phyloP scores from a whole-genome alignment of 2,329 filamentous ascomycete genomes.

The Didymella exigua region DNA sequence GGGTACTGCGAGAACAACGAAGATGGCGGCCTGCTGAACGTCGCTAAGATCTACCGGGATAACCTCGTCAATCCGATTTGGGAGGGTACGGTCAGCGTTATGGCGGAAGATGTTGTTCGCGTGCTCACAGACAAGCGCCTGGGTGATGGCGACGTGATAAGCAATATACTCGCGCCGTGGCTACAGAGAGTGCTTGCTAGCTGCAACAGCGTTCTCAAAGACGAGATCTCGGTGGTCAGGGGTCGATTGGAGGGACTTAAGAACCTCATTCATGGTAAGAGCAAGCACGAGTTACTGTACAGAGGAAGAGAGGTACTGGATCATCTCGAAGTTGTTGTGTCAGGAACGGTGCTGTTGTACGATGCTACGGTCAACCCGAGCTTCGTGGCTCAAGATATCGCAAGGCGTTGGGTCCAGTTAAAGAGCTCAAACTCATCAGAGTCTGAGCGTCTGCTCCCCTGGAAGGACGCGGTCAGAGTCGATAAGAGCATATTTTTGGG shows the following conservation, averaged over 20 bases:
- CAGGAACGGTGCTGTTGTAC: constrained; percentile 44
- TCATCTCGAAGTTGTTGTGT: constrained; percentile 45
- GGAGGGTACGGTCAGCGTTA: constrained; percentile 75
- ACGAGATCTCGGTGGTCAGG: constrained; percentile 18
- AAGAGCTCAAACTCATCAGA: background rate
- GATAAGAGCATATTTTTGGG: constrained; percentile 33
- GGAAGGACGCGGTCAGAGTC: constrained; percentile 13
- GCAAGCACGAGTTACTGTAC: constrained; percentile 34
- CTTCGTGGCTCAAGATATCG: constrained; percentile 41
- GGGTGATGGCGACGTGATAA: constrained; percentile 30
- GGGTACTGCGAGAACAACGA: constrained; percentile 69
- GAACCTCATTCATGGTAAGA: constrained; percentile 4
- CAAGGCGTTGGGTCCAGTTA: constrained; percentile 43
- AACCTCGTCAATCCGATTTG: constrained; percentile 69
- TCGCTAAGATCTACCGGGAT: constrained; percentile 70
- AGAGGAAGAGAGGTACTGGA: constrained; percentile 33
- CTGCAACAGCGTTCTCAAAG: constrained; percentile 12
- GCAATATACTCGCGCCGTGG: constrained; percentile 30
- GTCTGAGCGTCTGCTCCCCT: background rate
- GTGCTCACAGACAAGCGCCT: constrained; percentile 48
- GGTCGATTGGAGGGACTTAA: constrained; percentile 18
- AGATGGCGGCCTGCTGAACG: constrained; percentile 63
- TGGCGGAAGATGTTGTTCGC: constrained; percentile 61
- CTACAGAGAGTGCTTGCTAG: constrained; percentile 13
- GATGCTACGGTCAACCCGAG: constrained; percentile 47